phyloP scores from a whole-genome alignment of 73 alveolate genomes.

The Symbiodinium natans region DNA sequence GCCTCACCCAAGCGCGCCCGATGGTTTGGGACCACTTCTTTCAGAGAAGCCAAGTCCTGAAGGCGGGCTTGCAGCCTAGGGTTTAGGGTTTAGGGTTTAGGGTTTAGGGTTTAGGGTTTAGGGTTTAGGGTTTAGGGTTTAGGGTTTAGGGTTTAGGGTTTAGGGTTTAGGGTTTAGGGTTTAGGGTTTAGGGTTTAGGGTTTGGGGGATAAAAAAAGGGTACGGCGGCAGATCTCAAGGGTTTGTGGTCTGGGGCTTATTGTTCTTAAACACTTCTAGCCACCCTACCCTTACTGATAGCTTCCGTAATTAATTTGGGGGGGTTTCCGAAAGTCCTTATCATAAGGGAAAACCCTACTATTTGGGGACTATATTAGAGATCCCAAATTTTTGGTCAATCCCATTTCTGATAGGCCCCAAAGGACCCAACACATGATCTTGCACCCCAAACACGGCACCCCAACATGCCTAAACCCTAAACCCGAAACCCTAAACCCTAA shows the following conservation, averaged over 20 bases:
- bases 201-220: neutral
- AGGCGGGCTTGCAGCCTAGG: neutral
- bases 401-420: too few species aligned
- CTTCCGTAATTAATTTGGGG: neutral
- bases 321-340: neutral
- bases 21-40: slow-evolving; percentile 5
- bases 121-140: neutral
- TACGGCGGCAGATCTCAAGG: too few species aligned
- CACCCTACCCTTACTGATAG: neutral
- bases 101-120: neutral
- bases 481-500: neutral
- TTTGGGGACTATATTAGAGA: too few species aligned
- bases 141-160: neutral
- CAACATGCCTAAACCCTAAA: neutral
- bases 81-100: neutral
- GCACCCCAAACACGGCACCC: too few species aligned
- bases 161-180: neutral
- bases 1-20: slow-evolving; percentile 1
- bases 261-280: too few species aligned
- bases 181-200: neutral
- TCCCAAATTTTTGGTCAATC: too few species aligned
- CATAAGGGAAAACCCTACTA: too few species aligned
- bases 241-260: neutral
- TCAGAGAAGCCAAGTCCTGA: neutral
- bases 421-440: too few species aligned